Evolutionary conservation across 176 grass and related monocot genomes (phyloP).

Genomic region (Hordeum vulgare): DNA sequence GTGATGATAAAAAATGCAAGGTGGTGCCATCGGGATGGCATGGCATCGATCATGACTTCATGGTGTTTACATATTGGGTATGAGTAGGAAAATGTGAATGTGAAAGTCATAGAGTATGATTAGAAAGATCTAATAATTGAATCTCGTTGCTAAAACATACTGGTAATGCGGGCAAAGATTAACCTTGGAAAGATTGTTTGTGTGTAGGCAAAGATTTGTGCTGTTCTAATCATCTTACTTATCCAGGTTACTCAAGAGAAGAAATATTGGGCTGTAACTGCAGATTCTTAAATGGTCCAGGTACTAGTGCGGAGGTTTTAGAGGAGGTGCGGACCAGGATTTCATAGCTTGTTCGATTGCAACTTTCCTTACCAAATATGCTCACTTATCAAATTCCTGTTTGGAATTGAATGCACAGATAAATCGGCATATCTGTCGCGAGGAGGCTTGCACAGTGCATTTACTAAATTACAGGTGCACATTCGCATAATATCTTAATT

Average conservation of each 20-base stretch:
- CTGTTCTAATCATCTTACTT: background rate
- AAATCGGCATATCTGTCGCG: constrained; percentile 56
- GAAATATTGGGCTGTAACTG: constrained; percentile 77
- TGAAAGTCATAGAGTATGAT: background rate
- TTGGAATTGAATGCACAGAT: constrained; percentile 45
- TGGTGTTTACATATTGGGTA: background rate
- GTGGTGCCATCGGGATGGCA: constrained; percentile 10
- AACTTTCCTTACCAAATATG: background rate
- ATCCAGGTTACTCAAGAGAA: constrained; percentile 77
- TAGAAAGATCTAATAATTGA: background rate
- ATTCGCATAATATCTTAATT: background rate
- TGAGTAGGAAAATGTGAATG: background rate
- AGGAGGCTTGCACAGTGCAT: constrained; percentile 62
- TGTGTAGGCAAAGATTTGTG: background rate
- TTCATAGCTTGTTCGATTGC: constrained; percentile 2
- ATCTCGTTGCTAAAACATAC: background rate
- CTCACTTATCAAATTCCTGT: constrained; percentile 2
- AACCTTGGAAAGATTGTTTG: background rate
- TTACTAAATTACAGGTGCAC: constrained; percentile 74
- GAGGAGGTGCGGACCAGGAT: constrained; percentile 51
- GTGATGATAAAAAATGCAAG: background rate
- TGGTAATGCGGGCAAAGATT: background rate
- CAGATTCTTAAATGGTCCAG: constrained; percentile 73
- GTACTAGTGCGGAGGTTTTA: constrained; percentile 58
- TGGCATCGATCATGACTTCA: background rate